Evolutionary conservation across 2,329 filamentous ascomycete genomes (phyloP).

Genomic region (Cordyceps javanica): DNA sequence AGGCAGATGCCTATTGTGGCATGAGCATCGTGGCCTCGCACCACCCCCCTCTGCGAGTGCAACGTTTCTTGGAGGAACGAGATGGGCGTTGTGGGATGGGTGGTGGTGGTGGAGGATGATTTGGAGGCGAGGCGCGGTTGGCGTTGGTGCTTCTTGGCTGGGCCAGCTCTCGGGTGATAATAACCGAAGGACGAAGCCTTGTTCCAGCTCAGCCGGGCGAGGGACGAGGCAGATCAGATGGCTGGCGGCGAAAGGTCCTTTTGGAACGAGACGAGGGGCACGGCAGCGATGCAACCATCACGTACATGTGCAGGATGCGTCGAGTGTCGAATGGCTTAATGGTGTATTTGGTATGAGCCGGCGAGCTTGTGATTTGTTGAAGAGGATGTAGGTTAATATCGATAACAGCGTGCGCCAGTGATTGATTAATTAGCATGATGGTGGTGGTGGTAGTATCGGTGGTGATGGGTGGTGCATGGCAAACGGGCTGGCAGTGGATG

Average conservation of each 20-base stretch:
- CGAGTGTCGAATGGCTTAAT: background rate
- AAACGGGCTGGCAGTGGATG: no score
- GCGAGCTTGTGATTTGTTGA: background rate
- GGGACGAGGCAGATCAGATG: slow-evolving; percentile 5
- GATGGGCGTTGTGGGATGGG: background rate
- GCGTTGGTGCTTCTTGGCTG: background rate
- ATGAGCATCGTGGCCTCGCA: background rate
- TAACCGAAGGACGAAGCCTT: background rate
- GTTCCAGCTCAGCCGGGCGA: slow-evolving; percentile 2
- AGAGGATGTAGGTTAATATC: background rate
- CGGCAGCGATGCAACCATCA: background rate
- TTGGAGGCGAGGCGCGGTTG: background rate
- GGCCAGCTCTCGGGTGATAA: background rate
- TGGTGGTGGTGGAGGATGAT: background rate
- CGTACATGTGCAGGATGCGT: background rate
- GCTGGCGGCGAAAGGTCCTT: background rate
- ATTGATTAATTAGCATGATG: background rate
- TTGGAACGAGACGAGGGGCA: background rate
- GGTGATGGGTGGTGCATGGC: no score
- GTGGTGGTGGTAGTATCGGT: background rate
- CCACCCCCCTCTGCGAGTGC: background rate
- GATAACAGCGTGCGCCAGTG: background rate
- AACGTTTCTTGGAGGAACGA: slow-evolving; percentile 9
- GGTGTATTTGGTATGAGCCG: background rate
- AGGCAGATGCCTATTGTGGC: slow-evolving; percentile 8